phyloP scores from a whole-genome alignment of 768 basidiomycete genomes.

The Grammothele lineata region DNA sequence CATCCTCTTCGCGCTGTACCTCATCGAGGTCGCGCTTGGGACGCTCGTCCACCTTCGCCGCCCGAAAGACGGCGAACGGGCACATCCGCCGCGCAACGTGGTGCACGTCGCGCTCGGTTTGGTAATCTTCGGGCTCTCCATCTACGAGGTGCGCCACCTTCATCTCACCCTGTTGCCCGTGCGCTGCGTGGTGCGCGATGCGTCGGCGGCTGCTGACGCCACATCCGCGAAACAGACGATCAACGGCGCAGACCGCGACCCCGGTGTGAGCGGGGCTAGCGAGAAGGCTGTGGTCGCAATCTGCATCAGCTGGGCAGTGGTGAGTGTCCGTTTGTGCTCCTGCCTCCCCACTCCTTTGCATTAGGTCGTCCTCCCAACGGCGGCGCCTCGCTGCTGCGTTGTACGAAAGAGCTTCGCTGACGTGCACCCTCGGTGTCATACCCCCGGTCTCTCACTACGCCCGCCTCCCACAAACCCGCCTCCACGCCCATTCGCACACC shows the following conservation, averaged over 20 bases:
- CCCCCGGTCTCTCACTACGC: too few species aligned
- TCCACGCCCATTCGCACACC: neutral
- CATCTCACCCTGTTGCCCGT: too few species aligned
- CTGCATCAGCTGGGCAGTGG: slow-evolving; percentile 45
- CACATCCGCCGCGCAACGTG: slow-evolving; percentile 52
- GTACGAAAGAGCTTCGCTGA: neutral
- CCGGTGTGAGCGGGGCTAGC: slow-evolving; percentile 4
- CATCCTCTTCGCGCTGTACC: slow-evolving; percentile 46
- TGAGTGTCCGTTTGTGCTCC: slow-evolving; percentile 23
- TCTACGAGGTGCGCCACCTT: slow-evolving; percentile 40
- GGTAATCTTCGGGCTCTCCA: slow-evolving; percentile 43
- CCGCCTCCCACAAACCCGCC: neutral
- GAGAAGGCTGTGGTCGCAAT: slow-evolving; percentile 31
- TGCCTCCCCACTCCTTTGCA: neutral
- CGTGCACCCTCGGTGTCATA: neutral
- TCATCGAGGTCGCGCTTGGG: slow-evolving; percentile 50
- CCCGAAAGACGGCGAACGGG: slow-evolving; percentile 23
- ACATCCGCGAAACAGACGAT: slow-evolving; percentile 4
- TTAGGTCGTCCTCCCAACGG: neutral
- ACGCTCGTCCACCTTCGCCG: slow-evolving; percentile 45
- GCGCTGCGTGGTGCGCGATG: too few species aligned
- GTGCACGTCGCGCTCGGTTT: slow-evolving; percentile 53
- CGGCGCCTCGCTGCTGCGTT: neutral
- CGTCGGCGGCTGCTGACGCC: too few species aligned
- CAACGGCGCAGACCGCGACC: slow-evolving; percentile 15